phyloP scores from a whole-genome alignment of 2,329 filamentous ascomycete species.

The Penicillium sp. region DNA sequence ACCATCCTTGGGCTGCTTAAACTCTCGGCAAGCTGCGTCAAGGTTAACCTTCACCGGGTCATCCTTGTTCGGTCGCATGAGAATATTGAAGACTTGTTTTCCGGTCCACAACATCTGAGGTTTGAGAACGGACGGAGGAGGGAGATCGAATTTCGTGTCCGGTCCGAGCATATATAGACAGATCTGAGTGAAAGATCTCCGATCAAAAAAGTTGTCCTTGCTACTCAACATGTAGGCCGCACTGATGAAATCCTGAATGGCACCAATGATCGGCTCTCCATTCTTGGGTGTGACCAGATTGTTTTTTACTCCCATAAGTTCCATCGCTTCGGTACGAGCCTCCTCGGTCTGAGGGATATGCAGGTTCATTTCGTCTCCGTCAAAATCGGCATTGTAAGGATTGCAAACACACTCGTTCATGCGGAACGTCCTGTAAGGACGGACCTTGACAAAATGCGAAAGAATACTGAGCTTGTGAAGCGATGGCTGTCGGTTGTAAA shows the following conservation, averaged over 20 bases:
- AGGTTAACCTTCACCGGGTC: constrained; percentile 83
- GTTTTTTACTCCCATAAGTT: constrained; percentile 96
- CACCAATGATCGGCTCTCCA: constrained; percentile 94
- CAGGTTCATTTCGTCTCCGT: constrained; percentile 98
- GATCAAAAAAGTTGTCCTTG: constrained; percentile 90
- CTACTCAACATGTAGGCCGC: constrained; percentile 85
- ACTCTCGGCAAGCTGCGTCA: constrained; percentile 87
- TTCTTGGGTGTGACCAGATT: constrained; percentile 96
- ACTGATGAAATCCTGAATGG: constrained; percentile 99
- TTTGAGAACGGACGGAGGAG: constrained; percentile 80
- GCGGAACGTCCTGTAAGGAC: constrained; percentile 92
- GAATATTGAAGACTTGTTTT: constrained; percentile 89
- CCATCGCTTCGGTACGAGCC: constrained; percentile 88
- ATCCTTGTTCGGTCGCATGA: constrained; percentile 84
- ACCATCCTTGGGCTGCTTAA: constrained; percentile 38
- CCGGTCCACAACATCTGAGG: constrained; percentile 90
- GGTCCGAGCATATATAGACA: constrained; percentile 92
- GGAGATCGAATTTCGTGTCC: constrained; percentile 73
- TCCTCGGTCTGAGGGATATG: constrained; percentile 98
- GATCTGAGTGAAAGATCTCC: constrained; percentile 81
- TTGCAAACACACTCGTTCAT: constrained; percentile 98
- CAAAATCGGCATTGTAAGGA: constrained; percentile 98
- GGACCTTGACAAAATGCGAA: constrained; percentile 86
- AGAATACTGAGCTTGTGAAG: constrained; percentile 99
- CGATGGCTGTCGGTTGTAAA: constrained; percentile 97